phyloP scores from a whole-genome alignment of 2,329 filamentous ascomycete species.

The Penicillium frequentans region DNA sequence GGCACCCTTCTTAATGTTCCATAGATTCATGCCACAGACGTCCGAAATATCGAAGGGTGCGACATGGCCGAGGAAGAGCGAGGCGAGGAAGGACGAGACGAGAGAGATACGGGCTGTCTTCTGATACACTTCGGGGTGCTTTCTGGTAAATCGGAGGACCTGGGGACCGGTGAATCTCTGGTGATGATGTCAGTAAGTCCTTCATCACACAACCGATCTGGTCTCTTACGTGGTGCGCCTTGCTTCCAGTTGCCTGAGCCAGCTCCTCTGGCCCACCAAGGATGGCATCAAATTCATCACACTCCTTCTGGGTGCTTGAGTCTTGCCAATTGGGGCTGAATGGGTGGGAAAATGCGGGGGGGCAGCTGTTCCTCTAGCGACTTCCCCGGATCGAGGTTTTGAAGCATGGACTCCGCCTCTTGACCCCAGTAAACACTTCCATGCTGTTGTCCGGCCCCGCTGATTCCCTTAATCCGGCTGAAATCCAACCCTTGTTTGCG shows the following conservation, averaged over 20 bases:
- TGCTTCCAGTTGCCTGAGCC: slow-evolving; percentile 81
- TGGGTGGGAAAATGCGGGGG: slow-evolving; percentile 73
- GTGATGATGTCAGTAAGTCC: neutral
- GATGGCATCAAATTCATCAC: slow-evolving; percentile 77
- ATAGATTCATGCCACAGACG: slow-evolving; percentile 94
- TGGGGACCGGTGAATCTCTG: slow-evolving; percentile 96
- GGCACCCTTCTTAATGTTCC: slow-evolving; percentile 74
- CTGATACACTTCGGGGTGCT: slow-evolving; percentile 77
- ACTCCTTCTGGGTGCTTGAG: slow-evolving; percentile 88
- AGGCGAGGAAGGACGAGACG: slow-evolving; percentile 93
- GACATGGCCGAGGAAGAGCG: slow-evolving; percentile 78
- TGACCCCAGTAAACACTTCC: slow-evolving; percentile 92
- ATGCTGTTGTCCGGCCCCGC: slow-evolving; percentile 94
- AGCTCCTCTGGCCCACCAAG: slow-evolving; percentile 68
- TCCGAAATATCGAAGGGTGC: slow-evolving; percentile 93
- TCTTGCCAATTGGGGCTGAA: slow-evolving; percentile 98
- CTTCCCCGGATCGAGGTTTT: slow-evolving; percentile 58
- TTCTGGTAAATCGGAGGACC: slow-evolving; percentile 82
- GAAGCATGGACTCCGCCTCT: slow-evolving; percentile 66
- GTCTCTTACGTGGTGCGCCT: slow-evolving; percentile 82
- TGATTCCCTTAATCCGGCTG: slow-evolving; percentile 73
- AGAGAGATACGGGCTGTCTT: slow-evolving; percentile 83
- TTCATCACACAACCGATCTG: neutral
- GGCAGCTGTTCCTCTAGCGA: slow-evolving; percentile 71
- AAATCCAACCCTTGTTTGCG: slow-evolving; percentile 71